These are phyloP conservation scores for Selaginella tamariscina DNA, from an alignment of 75 land plant genomes.

Conservation along the genomic window DNA sequence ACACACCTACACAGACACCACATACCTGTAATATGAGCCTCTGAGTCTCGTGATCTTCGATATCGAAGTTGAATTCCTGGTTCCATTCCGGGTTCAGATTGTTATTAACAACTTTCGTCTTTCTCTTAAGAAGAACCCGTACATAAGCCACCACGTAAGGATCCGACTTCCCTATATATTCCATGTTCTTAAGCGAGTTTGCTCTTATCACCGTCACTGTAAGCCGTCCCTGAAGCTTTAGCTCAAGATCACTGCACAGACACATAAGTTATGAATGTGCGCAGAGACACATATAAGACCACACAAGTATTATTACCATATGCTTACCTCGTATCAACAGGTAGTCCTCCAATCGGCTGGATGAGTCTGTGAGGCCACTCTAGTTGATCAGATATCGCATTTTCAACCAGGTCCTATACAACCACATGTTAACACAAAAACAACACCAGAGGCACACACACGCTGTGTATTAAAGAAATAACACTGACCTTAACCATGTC, in stretches of 20 bases:
- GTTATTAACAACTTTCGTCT: constrained; percentile 58
- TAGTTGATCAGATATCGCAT: constrained; percentile 55
- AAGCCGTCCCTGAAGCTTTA: constrained; percentile 80
- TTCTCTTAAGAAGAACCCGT: constrained; percentile 70
- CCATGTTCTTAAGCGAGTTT: constrained; percentile 68
- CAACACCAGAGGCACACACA: constrained; percentile 3
- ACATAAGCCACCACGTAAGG: constrained; percentile 68
- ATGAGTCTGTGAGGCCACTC: constrained; percentile 99
- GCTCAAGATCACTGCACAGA: constrained; percentile 75
- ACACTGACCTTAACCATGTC: constrained; percentile 88
- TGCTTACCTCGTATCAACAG: constrained; percentile 70
- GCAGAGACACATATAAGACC: neutral
- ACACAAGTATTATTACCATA: neutral
- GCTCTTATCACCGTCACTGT: constrained; percentile 58
- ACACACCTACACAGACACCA: neutral
- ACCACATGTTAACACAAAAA: neutral
- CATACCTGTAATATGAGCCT: constrained; percentile 55
- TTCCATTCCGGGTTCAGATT: constrained; percentile 94
- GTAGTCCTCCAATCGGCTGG: constrained; percentile 76
- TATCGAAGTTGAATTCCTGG: constrained; percentile 59
- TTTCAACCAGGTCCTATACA: constrained; percentile 56
- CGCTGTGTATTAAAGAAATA: neutral
- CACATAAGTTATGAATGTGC: constrained; percentile 12
- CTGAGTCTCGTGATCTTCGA: constrained; percentile 94
- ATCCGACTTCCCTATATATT: constrained; percentile 88